Conservation (phyloP, 2,329 filamentous ascomycete species). For the Trichoderma sp. region DNA sequence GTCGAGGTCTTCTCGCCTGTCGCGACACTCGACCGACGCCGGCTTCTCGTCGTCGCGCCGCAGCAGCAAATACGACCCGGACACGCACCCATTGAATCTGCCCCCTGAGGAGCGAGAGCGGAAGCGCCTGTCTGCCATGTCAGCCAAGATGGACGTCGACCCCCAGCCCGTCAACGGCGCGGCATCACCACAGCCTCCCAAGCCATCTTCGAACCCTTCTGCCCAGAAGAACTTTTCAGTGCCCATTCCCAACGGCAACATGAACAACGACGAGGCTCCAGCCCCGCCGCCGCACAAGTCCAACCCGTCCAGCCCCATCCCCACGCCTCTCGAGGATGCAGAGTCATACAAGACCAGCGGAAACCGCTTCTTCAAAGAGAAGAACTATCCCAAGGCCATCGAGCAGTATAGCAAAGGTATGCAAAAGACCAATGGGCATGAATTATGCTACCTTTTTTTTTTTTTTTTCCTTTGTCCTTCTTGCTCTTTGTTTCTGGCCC, state of each 20-base stretch:
- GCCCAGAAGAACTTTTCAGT: conserved; percentile 48
- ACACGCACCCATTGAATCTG: conserved; percentile 85
- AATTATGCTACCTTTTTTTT: not conserved
- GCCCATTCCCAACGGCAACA: conserved; percentile 48
- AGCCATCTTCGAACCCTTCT: conserved; percentile 30
- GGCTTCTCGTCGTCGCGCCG: conserved; percentile 43
- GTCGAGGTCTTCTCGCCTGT: conserved; percentile 45
- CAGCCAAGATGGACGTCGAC: conserved; percentile 73
- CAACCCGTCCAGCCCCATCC: conserved; percentile 56
- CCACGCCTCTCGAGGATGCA: conserved; percentile 65
- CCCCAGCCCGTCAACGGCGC: conserved; percentile 54
- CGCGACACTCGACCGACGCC: conserved; percentile 48
- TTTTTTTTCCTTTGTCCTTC: not conserved
- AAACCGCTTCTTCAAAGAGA: conserved; percentile 96
- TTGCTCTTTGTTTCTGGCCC: not conserved
- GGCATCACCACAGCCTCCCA: conserved; percentile 50
- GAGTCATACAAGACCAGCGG: conserved; percentile 89
- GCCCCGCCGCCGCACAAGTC: conserved; percentile 70
- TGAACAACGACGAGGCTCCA: conserved; percentile 48
- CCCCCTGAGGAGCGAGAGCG: conserved; percentile 87
- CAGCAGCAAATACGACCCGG: conserved; percentile 57
- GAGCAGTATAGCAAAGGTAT: conserved; percentile 93
- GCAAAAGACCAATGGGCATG: conserved; percentile 16
- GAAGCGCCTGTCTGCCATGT: conserved; percentile 68
- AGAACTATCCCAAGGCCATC: conserved; percentile 83